Conservation (phyloP, 2,329 filamentous ascomycete genomes). For the Domatiomyces catenatus region DNA sequence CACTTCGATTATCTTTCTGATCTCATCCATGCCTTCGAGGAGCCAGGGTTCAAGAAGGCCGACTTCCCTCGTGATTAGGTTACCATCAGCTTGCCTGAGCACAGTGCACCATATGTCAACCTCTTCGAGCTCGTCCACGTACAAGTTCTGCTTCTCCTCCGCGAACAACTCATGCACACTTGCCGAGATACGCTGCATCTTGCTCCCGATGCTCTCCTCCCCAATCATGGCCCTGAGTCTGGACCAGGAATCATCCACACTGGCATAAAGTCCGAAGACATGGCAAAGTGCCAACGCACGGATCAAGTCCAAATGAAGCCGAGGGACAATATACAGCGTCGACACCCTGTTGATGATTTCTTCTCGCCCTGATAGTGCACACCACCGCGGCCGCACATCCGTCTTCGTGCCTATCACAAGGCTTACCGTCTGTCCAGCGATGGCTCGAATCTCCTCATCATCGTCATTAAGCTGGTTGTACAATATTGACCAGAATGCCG, state of each 20-base stretch:
- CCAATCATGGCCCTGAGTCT: background rate
- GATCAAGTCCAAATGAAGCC: constrained; percentile 24
- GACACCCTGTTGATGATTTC: background rate
- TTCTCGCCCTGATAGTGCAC: constrained; percentile 35
- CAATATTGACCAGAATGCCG: constrained; percentile 29
- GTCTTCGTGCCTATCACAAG: background rate
- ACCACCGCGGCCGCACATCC: constrained; percentile 7
- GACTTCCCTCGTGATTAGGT: constrained; percentile 2
- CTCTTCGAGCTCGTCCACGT: constrained; percentile 67
- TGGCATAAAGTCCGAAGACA: background rate
- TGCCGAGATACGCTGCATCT: background rate
- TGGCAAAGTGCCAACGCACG: constrained; percentile 1
- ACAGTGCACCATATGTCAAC: constrained; percentile 49
- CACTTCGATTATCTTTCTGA: constrained; percentile 11
- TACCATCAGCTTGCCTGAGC: constrained; percentile 21
- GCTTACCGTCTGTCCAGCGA: constrained; percentile 30
- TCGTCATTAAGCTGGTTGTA: constrained; percentile 76
- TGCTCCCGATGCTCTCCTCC: background rate
- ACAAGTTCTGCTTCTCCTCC: constrained; percentile 89
- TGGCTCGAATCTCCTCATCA: constrained; percentile 69
- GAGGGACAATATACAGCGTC: background rate
- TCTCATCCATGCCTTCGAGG: constrained; percentile 29
- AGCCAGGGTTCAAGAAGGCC: constrained; percentile 32
- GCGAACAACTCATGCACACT: constrained; percentile 55
- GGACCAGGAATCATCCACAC: background rate